These are phyloP conservation scores for Mitragyna speciosa DNA, from an alignment of 257 asterid species.

Conservation along the genomic window DNA sequence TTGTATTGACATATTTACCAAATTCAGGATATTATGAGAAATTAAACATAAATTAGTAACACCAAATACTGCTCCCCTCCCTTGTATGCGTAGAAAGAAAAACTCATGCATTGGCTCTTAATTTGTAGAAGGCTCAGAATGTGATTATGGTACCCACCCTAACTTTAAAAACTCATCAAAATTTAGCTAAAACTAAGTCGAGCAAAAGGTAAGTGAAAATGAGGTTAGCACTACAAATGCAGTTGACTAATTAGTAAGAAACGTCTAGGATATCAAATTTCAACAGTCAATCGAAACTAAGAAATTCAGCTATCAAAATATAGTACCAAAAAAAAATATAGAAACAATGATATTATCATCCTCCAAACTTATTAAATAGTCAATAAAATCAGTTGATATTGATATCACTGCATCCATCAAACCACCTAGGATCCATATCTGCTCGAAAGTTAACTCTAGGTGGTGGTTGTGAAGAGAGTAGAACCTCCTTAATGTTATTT, in stretches of 20 bases:
- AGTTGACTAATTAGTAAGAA: not conserved
- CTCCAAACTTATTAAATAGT: not conserved
- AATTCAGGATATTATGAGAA: too few relatives aligned
- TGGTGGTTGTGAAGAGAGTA: conserved; percentile 17
- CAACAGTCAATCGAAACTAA: not conserved
- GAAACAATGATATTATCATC: not conserved
- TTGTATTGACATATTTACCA: too few relatives aligned
- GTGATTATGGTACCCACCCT: too few relatives aligned
- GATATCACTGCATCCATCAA: not conserved
- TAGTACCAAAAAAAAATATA: not conserved
- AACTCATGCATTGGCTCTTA: too few relatives aligned
- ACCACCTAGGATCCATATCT: conserved; percentile 9
- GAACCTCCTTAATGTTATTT: conserved; percentile 33
- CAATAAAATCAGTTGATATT: not conserved
- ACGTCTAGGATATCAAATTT: not conserved
- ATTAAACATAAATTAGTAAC: too few relatives aligned
- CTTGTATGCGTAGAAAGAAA: too few relatives aligned
- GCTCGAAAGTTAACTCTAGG: conserved; percentile 34
- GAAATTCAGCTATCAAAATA: not conserved
- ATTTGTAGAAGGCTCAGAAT: too few relatives aligned
- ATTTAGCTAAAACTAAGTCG: not conserved
- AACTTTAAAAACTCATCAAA: too few relatives aligned
- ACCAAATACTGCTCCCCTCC: too few relatives aligned
- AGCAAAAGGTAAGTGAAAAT: not conserved
- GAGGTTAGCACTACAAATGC: not conserved